These are phyloP conservation scores for Daldinia eschscholtzii DNA, from an alignment of 2,329 filamentous ascomycete genomes.

Conservation along the genomic window DNA sequence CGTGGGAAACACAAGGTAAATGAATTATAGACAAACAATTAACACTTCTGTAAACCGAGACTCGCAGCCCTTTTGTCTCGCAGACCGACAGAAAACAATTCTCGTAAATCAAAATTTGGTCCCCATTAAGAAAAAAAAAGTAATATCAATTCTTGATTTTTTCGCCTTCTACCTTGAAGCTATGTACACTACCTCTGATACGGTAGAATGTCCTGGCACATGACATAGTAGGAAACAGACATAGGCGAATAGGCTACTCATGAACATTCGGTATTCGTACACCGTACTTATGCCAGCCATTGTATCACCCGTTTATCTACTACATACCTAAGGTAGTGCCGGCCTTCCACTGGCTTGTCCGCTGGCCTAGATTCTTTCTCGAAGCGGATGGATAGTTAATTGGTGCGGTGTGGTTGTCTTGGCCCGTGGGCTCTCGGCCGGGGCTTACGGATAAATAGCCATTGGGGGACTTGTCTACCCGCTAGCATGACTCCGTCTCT, in stretches of 20 bases:
- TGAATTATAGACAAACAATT: background rate
- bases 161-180: background rate
- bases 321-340: slow-evolving; percentile 5
- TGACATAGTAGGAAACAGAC: background rate
- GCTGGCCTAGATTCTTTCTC: slow-evolving; percentile 28
- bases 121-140: background rate
- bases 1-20: background rate
- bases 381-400: slow-evolving; percentile 32
- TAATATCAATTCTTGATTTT: background rate
- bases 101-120: background rate
- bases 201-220: background rate
- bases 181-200: background rate
- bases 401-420: slow-evolving; percentile 17
- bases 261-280: slow-evolving; percentile 7
- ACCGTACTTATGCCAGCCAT: slow-evolving; percentile 30
- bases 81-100: background rate
- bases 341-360: slow-evolving; percentile 13
- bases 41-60: background rate
- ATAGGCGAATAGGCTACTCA: slow-evolving; percentile 8
- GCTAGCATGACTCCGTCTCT: slow-evolving; percentile 2
- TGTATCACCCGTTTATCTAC: slow-evolving; percentile 10
- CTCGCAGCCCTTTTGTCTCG: background rate
- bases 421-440: slow-evolving; percentile 14
- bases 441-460: slow-evolving; percentile 14
- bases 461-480: background rate